These are phyloP conservation scores for Rhizophagus sp. DNA, from an alignment of 192 early-diverging fungal genomes.

Conservation along the genomic window DNA sequence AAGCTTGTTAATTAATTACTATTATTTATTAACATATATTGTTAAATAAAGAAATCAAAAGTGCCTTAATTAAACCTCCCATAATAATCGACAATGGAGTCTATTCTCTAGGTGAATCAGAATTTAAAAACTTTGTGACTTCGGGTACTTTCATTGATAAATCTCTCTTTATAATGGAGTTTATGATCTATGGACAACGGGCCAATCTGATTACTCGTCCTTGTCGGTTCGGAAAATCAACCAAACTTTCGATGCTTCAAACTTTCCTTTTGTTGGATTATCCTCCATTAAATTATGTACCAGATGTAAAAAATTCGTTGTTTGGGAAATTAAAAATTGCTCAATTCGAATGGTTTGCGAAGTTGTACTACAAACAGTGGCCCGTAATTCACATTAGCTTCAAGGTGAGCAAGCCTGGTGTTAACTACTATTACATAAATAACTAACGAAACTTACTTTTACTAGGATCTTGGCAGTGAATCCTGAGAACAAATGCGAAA, in stretches of 20 bases:
- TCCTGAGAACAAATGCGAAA: neutral
- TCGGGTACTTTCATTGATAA: conserved; percentile 25
- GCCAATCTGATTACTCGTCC: conserved; percentile 28
- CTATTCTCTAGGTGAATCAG: neutral
- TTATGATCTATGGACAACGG: conserved; percentile 2
- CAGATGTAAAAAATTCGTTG: neutral
- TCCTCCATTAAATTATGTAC: too few relatives aligned
- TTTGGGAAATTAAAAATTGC: conserved; percentile 7
- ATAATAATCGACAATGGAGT: neutral
- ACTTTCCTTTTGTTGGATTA: neutral
- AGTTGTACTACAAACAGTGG: conserved; percentile 4
- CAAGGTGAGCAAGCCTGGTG: neutral
- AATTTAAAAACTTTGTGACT: neutral
- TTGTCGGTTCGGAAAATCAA: conserved; percentile 18
- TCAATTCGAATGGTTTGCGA: conserved; percentile 3
- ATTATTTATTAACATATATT: conserved; percentile 23
- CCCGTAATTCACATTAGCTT: conserved; percentile 20
- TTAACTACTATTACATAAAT: neutral
- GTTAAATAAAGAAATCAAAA: neutral
- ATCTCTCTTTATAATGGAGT: conserved; percentile 26
- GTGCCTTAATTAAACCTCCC: neutral
- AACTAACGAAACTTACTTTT: neutral
- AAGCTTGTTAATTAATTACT: neutral
- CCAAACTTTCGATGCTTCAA: conserved; percentile 27
- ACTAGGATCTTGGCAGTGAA: conserved; percentile 4